Conservation (phyloP, 192 early-diverging fungal species). For the Dissophora ornata region DNA sequence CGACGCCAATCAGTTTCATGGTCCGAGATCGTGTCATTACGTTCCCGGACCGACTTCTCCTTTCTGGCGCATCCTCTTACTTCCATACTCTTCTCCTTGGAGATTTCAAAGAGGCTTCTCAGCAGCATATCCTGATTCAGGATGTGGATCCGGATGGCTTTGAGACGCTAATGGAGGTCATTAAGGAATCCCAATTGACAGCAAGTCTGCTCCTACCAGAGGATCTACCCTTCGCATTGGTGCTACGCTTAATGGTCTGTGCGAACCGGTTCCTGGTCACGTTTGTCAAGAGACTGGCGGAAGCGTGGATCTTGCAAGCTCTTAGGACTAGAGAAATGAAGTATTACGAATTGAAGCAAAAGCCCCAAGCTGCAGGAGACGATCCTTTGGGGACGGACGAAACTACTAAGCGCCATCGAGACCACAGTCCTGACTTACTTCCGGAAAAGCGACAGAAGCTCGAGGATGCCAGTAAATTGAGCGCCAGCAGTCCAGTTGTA, state of each 20-base stretch:
- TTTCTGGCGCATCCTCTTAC: constrained; percentile 19
- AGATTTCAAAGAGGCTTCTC: constrained; percentile 20
- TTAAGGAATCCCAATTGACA: constrained; percentile 27
- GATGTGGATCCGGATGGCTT: constrained; percentile 37
- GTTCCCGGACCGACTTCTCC: constrained; percentile 17
- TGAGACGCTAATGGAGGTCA: constrained; percentile 29
- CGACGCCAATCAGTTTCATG: constrained; percentile 5
- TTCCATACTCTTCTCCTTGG: constrained; percentile 27
- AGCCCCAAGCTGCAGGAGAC: not conserved
- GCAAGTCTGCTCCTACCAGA: constrained; percentile 18
- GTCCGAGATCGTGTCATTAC: constrained; percentile 20
- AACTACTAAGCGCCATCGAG: not conserved
- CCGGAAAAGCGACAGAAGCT: constrained; percentile 8
- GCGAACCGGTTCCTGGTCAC: constrained; percentile 31
- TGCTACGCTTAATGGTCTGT: constrained; percentile 35
- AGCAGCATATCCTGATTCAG: constrained; percentile 21
- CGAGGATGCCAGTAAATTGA: too few species aligned
- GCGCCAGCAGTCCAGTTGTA: too few species aligned
- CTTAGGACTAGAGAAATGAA: constrained; percentile 10
- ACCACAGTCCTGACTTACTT: not conserved
- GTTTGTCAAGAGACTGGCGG: constrained; percentile 28
- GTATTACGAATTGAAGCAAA: constrained; percentile 3
- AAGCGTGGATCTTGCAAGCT: constrained; percentile 29
- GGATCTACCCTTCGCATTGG: constrained; percentile 32
- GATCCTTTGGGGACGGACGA: not conserved